phyloP scores from a whole-genome alignment of 306 rosid species.

The Psophocarpus tetragonolobus region DNA sequence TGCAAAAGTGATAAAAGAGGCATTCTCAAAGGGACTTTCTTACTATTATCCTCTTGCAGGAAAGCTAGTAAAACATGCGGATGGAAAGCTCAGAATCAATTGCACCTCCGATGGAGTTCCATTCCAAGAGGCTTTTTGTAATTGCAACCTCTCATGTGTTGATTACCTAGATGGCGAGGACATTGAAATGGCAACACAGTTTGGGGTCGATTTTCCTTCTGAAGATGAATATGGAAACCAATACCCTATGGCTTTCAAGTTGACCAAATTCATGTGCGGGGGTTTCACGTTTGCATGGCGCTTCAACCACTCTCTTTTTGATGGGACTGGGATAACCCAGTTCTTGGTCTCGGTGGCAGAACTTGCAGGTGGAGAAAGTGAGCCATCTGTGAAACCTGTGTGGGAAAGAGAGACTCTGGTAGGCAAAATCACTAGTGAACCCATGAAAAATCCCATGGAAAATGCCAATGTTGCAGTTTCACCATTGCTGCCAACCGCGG shows the following conservation, averaged over 20 bases:
- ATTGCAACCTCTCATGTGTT: slow-evolving; percentile 40
- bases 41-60: too few species aligned
- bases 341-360: slow-evolving; percentile 43
- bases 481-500: slow-evolving; percentile 30
- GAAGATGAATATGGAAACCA: slow-evolving; percentile 29
- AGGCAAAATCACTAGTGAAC: slow-evolving; percentile 17
- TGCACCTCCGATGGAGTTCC: slow-evolving; percentile 47
- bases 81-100: slow-evolving; percentile 1
- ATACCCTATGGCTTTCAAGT: slow-evolving; percentile 28
- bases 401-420: slow-evolving; percentile 51
- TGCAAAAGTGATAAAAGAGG: too few species aligned
- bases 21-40: too few species aligned
- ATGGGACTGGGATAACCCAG: slow-evolving; percentile 36
- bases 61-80: too few species aligned
- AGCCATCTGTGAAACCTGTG: slow-evolving; percentile 45
- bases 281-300: slow-evolving; percentile 41
- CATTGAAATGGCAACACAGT: slow-evolving; percentile 2
- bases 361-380: slow-evolving; percentile 43
- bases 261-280: slow-evolving; percentile 46
- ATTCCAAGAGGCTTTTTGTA: slow-evolving; percentile 39
- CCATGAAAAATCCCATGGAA: background rate
- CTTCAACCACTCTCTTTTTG: slow-evolving; percentile 34
- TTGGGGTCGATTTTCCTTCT: slow-evolving; percentile 11
- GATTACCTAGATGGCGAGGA: slow-evolving; percentile 36
- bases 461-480: slow-evolving; percentile 18